Percentiles rank a stretch among this genome's conserved stretches.
phyloP scores from a whole-genome alignment of 352 stramenopile genomes.

The Phytophthora nicotianae region DNA sequence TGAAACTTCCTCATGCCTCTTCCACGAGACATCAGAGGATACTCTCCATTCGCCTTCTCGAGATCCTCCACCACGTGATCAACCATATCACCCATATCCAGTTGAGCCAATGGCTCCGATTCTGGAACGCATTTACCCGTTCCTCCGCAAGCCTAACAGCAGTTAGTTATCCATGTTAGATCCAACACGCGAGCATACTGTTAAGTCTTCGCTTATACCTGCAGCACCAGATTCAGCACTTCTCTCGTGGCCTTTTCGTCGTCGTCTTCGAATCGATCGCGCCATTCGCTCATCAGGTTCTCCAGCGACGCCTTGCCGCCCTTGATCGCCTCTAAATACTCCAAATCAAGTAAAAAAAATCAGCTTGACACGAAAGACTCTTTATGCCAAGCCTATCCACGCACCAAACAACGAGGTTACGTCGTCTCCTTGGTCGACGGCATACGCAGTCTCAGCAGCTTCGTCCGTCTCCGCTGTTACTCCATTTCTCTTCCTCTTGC shows the following conservation, averaged over 20 bases:
- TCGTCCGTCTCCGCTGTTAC: constrained; percentile 4
- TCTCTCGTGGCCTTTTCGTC: constrained; percentile 59
- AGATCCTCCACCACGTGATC: constrained; percentile 73
- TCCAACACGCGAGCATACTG: constrained; percentile 23
- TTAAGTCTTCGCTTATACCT: constrained; percentile 33
- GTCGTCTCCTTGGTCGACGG: constrained; percentile 20
- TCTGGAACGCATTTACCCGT: constrained; percentile 52
- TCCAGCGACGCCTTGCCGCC: constrained; percentile 56
- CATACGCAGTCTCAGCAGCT: constrained; percentile 5
- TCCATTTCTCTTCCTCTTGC: constrained; percentile 17
- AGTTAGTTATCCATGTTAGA: constrained; percentile 5
- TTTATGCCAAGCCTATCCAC: constrained; percentile 3
- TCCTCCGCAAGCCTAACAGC: constrained; percentile 57
- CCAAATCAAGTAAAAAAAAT: constrained; percentile 10
- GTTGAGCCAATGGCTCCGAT: constrained; percentile 57
- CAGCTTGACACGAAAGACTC: background rate
- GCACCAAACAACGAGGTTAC: constrained; percentile 36
- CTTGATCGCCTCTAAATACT: constrained; percentile 59
- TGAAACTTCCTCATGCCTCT: constrained; percentile 74
- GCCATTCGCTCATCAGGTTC: constrained; percentile 66
- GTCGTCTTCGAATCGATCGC: constrained; percentile 71
- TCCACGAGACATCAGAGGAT: constrained; percentile 65
- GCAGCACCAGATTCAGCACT: constrained; percentile 80
- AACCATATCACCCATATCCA: constrained; percentile 78
- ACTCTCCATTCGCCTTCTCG: constrained; percentile 59